These are phyloP conservation scores for Juncus effusus DNA, from an alignment of 176 grass and related monocot species.

Conservation along the genomic window DNA sequence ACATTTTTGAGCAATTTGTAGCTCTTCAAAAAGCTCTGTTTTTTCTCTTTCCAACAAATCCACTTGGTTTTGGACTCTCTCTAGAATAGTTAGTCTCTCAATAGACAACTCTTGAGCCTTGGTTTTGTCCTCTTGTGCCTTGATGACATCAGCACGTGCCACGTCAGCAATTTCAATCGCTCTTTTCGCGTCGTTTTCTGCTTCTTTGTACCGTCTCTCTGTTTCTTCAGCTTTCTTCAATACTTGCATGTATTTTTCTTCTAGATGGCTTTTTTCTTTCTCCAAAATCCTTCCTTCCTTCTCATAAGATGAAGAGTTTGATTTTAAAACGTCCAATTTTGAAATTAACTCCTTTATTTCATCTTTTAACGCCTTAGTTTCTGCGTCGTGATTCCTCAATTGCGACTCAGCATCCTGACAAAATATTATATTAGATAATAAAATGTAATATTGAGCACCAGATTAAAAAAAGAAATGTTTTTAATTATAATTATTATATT, in stretches of 20 bases:
- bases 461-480: background rate
- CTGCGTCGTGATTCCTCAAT: constrained; percentile 39
- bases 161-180: constrained; percentile 48
- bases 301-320: constrained; percentile 42
- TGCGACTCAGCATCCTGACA: constrained; percentile 46
- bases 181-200: constrained; percentile 57
- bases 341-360: constrained; percentile 59
- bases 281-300: constrained; percentile 65
- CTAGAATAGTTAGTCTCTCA: constrained; percentile 57
- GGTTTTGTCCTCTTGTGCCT: constrained; percentile 50
- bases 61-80: constrained; percentile 54
- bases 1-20: constrained; percentile 48
- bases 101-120: constrained; percentile 47
- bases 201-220: constrained; percentile 43
- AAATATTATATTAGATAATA: constrained; percentile 17
- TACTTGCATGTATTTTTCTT: constrained; percentile 61
- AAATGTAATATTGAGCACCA: background rate
- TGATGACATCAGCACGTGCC: constrained; percentile 45
- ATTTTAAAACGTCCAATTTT: constrained; percentile 54
- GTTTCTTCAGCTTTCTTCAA: constrained; percentile 65
- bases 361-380: constrained; percentile 49
- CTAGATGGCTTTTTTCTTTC: constrained; percentile 76
- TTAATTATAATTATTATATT: background rate
- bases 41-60: constrained; percentile 56
- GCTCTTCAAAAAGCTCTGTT: constrained; percentile 41